Evolutionary conservation across 768 basidiomycete species (phyloP), one percentile per base, ranked within the genome.

Genomic region (Suillus cothurnatus): DNA sequence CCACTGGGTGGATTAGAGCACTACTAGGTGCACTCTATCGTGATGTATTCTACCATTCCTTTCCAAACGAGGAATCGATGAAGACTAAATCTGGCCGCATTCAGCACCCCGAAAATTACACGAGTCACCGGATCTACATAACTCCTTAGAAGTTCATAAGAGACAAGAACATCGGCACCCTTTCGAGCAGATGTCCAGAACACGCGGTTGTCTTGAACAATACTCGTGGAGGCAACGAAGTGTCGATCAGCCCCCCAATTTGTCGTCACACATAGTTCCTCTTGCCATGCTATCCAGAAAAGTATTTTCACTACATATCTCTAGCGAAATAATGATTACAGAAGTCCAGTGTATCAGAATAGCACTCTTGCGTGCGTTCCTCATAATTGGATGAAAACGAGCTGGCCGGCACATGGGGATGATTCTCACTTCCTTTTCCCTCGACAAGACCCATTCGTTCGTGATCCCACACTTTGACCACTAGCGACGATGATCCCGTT

Each of bases 381-480:
- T 53, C 52, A 53, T 31, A 31, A 17, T 28, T 1, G 28, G 52
- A 53, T 53, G 9, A 53, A 52, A 9, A 19, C 52, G 19, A 28
- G 15, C 19, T 41, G 11, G 17, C 11, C 26, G 57, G 17, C 9
- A 19, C 23, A 12, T 15, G 21, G 26, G 5, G 11, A 26, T 59
- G 19, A 59, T 41, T 59, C 38, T 41, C 19, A 28, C 26, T 59
- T 55, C 53, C 53, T 55, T 55, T 55, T 32, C 52, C 28, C 28
- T 53, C 9, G 31, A 21, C 21, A 21, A 9, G 6, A 19, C 11
- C 12, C 31, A 32, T 55, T 21, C 19, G 11, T 11, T 52, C 52
- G 32, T 21, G 9, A 14, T 53, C 31, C 19, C 52, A 53, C 34
- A 36, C 14, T 57, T 36, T 23, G 9, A 38, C 8, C 21, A 53